Evolutionary conservation across 1,139 yeast species (phyloP), one percentile per base, ranked within the genome.

Genomic region (Geotrichum siamense): DNA sequence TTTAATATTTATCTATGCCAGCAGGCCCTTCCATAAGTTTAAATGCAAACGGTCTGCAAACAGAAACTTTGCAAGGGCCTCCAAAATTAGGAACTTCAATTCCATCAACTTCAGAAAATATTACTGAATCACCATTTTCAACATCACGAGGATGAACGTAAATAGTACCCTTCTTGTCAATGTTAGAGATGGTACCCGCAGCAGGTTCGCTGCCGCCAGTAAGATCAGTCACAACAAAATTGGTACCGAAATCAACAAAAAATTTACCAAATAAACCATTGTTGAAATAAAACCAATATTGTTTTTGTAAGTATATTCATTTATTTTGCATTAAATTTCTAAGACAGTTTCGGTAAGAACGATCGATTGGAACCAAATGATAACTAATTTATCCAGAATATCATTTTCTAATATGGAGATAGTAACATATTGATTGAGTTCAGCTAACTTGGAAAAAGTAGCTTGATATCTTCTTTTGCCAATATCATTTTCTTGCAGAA

Each of bases 131-230:
- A 16, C 96, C 97, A 62, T 87, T 96, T 67, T 87, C 86, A 47
- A 91, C 71, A 10, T 96, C 95, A 60, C 93, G 99, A 63, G 97
- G 79, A 56, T 89, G 74, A 72, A 85, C 85, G 21, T 96, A 83
- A 27, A 91, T 96, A 3, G 89, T 81, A 44, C 98, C 98, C 58
- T 85, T 75, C n/a, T 71, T 62, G 59, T 87, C 96, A 51, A 91
- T 80, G 59, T 84, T 94, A 1, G 94, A 82, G 3, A 87, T 84
- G 50, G 84, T 83, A 34, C 98, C 98, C 2, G 79, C 63, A 41
- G 71, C 70, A 19, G 96, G 95, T 64, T 91, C 97, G 66, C 91
- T n/a, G 66, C 91, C 97, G 41, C 98, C 99, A 41, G 82, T 85
- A 39, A 79, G 74, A 61, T 91, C 98, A 49, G 82, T 70, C 22